These are phyloP conservation scores for Chaetomium sp. DNA, from an alignment of 2,329 filamentous ascomycete species.

Conservation along the genomic window DNA sequence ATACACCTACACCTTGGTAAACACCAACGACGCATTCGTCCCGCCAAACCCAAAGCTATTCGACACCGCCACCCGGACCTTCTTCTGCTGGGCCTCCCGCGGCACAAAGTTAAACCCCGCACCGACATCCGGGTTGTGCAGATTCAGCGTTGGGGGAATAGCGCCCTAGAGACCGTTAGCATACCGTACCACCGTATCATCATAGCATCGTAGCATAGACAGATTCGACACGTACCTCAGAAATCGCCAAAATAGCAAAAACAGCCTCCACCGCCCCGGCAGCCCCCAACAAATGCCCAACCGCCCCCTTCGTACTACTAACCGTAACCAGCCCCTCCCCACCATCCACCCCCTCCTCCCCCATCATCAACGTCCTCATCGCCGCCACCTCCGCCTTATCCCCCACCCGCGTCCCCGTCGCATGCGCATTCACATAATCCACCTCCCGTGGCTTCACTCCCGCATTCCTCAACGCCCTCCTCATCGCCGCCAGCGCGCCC, in stretches of 20 bases:
- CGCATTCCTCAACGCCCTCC: conserved; percentile 68
- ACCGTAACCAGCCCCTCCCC: conserved; percentile 62
- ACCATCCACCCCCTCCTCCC: conserved; percentile 56
- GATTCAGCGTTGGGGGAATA: conserved; percentile 81
- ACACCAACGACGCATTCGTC: conserved; percentile 86
- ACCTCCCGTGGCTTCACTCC: conserved; percentile 61
- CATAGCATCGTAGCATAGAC: too few species aligned
- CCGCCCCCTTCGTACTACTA: conserved; percentile 88
- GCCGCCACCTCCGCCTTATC: conserved; percentile 84
- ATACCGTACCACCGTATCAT: too few species aligned
- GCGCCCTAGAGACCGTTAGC: conserved; percentile 48
- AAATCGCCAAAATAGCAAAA: conserved; percentile 72
- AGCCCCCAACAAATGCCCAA: conserved; percentile 86
- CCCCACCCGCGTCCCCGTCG: conserved; percentile 78
- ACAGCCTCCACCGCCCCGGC: conserved; percentile 86
- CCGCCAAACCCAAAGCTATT: conserved; percentile 99
- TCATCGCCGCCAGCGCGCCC: conserved; percentile 82
- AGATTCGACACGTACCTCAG: conserved; percentile 60
- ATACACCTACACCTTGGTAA: conserved; percentile 42
- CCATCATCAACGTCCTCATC: conserved; percentile 70
- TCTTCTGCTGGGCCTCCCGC: conserved; percentile 59
- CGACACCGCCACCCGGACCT: conserved; percentile 69
- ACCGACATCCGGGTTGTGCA: conserved; percentile 58
- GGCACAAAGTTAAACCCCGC: conserved; percentile 84
- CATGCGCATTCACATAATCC: conserved; percentile 93